Conservation (phyloP, 352 stramenopile genomes). For the Pythium diclinum region DNA sequence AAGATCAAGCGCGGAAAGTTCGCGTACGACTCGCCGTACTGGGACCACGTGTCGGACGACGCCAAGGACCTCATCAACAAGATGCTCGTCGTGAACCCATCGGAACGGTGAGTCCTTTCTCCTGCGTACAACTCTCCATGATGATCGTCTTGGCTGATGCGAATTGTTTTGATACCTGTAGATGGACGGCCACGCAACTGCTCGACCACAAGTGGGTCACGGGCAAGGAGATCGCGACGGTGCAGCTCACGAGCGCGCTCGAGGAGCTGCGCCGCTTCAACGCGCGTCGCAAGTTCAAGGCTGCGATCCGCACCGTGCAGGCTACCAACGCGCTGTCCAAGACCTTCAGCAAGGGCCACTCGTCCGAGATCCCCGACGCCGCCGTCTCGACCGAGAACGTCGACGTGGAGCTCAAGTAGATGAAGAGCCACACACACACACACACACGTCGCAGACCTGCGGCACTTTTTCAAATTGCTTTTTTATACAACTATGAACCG, state of each 20-base stretch:
- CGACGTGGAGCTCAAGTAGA: slow-evolving; percentile 27
- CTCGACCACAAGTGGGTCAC: slow-evolving; percentile 91
- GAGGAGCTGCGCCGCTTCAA: slow-evolving; percentile 93
- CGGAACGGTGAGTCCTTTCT: slow-evolving; percentile 56
- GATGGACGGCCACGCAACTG: slow-evolving; percentile 78
- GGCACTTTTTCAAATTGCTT: slow-evolving; percentile 6
- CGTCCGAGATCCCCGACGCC: slow-evolving; percentile 14
- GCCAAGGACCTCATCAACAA: slow-evolving; percentile 94
- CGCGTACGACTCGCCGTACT: slow-evolving; percentile 95
- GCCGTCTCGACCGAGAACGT: slow-evolving; percentile 26
- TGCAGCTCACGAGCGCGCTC: slow-evolving; percentile 91
- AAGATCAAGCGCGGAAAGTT: slow-evolving; percentile 95
- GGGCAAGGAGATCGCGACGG: slow-evolving; percentile 70
- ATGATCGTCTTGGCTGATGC: slow-evolving; percentile 10
- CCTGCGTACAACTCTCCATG: not conserved
- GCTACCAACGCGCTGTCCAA: slow-evolving; percentile 73
- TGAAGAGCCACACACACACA: not conserved
- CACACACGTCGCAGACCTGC: not conserved
- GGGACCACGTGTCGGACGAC: slow-evolving; percentile 90
- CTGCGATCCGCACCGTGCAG: slow-evolving; percentile 86
- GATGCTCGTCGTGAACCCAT: slow-evolving; percentile 90
- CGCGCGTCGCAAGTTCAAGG: slow-evolving; percentile 93
- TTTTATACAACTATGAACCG: slow-evolving; percentile 21
- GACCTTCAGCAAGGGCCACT: slow-evolving; percentile 60
- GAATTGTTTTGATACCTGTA: slow-evolving; percentile 19